These are phyloP conservation scores for Fusarium scirpi DNA, from an alignment of 2,329 filamentous ascomycete genomes.

Conservation along the genomic window DNA sequence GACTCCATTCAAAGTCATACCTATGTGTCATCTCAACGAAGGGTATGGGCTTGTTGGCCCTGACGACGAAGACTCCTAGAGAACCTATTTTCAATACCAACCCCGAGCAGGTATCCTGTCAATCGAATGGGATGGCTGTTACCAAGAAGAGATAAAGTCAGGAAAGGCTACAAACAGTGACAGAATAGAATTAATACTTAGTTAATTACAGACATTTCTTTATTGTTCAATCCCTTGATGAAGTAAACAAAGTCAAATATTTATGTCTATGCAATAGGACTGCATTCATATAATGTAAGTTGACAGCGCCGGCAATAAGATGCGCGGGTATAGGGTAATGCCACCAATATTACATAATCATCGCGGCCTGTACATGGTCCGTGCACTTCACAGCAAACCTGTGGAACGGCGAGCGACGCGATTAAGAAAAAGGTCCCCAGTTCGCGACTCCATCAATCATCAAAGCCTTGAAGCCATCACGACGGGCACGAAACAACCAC, in stretches of 20 bases:
- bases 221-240: background rate
- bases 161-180: background rate
- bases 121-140: too few species aligned
- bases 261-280: too few species aligned
- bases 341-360: conserved; percentile 36
- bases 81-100: background rate
- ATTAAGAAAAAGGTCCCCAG: conserved; percentile 49
- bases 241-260: background rate
- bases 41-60: background rate
- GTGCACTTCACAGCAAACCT: conserved; percentile 38
- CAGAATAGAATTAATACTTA: background rate
- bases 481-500: conserved; percentile 31
- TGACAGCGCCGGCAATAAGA: background rate
- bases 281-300: background rate
- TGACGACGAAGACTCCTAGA: background rate
- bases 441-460: conserved; percentile 48
- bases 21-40: background rate
- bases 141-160: background rate
- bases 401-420: conserved; percentile 46
- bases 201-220: background rate
- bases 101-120: background rate
- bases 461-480: conserved; percentile 40
- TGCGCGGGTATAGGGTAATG: conserved; percentile 30
- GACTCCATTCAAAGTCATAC: background rate
- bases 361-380: background rate